These are phyloP conservation scores for Claviceps citrina DNA, from an alignment of 2,329 filamentous ascomycete genomes.

Conservation along the genomic window DNA sequence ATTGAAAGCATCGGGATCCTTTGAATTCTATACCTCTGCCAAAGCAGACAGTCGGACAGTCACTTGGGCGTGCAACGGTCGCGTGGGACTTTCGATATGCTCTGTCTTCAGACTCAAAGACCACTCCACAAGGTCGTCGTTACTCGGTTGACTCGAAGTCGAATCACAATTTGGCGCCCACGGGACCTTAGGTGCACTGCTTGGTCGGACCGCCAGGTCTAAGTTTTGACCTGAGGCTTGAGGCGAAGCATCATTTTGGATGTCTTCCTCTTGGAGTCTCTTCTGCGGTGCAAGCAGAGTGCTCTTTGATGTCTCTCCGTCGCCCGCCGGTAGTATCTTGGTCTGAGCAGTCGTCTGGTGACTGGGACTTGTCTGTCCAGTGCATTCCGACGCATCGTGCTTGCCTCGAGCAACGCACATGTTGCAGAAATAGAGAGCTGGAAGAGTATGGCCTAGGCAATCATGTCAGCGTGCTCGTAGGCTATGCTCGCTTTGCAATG, in stretches of 20 bases:
- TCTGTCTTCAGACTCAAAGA: not conserved
- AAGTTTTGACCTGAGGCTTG: not conserved
- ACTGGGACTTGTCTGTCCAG: not conserved
- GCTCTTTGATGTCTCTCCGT: not conserved
- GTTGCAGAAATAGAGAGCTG: slow-evolving; percentile 2
- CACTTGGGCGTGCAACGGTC: not conserved
- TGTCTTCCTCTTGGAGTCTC: not conserved
- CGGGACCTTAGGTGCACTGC: not conserved
- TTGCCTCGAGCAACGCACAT: slow-evolving; percentile 1
- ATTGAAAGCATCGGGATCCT: not conserved
- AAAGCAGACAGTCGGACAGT: not conserved
- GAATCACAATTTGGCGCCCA: not conserved
- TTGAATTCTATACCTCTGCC: not conserved
- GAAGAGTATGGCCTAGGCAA: not conserved
- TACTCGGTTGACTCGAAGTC: not conserved
- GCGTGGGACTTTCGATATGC: not conserved
- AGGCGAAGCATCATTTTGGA: not conserved
- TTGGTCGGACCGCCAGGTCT: not conserved
- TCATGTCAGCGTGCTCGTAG: not conserved
- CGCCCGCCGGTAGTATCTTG: not conserved
- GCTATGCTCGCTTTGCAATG: not conserved
- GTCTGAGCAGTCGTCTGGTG: not conserved
- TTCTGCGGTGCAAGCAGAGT: not conserved
- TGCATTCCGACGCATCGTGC: slow-evolving; percentile 5
- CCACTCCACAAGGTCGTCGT: not conserved